These are phyloP conservation scores for Raddia guianensis DNA, from an alignment of 176 grass and related monocot genomes.

Conservation along the genomic window DNA sequence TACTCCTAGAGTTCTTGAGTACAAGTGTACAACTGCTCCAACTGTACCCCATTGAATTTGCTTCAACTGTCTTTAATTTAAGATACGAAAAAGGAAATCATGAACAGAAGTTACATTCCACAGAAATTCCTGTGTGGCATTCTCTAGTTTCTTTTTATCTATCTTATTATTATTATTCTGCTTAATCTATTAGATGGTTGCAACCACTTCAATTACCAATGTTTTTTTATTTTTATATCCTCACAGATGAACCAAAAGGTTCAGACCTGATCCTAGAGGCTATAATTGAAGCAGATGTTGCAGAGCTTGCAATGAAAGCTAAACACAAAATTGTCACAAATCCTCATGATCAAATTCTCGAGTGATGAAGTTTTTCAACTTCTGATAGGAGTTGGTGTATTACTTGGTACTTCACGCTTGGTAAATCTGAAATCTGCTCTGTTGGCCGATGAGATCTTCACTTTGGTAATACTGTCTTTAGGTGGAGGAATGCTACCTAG, in stretches of 20 bases:
- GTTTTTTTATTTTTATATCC: slow-evolving; percentile 9
- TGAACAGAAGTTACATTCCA: neutral
- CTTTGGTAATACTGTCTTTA: neutral
- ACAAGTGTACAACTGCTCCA: neutral
- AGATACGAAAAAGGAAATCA: neutral
- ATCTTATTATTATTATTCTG: neutral
- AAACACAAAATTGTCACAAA: slow-evolving; percentile 52
- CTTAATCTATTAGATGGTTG: neutral
- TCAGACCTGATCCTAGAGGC: slow-evolving; percentile 85
- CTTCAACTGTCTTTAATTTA: neutral
- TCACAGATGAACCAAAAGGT: slow-evolving; percentile 62
- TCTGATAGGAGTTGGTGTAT: neutral
- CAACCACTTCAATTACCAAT: neutral
- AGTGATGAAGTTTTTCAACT: slow-evolving; percentile 19
- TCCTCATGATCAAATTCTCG: slow-evolving; percentile 52
- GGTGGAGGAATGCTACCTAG: neutral
- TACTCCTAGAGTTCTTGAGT: neutral
- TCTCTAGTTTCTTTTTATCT: slow-evolving; percentile 5
- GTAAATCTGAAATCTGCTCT: slow-evolving; percentile 3
- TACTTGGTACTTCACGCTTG: neutral
- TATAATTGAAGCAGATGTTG: slow-evolving; percentile 83
- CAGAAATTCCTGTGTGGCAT: neutral
- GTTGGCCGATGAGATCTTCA: slow-evolving; percentile 6
- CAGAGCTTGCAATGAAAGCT: slow-evolving; percentile 47
- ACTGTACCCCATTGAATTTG: slow-evolving; percentile 11